Conservation (phyloP, 164 flowering plant species). For the Brasenia schreberi region DNA sequence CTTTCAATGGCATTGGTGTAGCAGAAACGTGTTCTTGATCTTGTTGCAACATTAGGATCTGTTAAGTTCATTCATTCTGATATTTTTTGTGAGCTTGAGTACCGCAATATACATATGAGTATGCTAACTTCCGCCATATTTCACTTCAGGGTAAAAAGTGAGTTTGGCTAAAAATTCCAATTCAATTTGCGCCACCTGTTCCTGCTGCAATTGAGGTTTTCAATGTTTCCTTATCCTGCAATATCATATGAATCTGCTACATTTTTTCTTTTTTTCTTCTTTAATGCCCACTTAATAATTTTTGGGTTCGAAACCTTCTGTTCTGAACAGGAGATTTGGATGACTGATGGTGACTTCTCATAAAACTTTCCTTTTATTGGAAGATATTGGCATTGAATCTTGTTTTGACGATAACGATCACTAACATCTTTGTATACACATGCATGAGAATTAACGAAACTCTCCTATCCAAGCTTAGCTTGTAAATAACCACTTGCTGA, state of each 20-base stretch:
- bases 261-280: not conserved
- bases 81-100: not conserved
- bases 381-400: not conserved
- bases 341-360: no score
- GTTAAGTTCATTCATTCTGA: not conserved
- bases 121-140: not conserved
- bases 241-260: not conserved
- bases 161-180: constrained; percentile 35
- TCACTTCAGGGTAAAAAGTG: constrained; percentile 31
- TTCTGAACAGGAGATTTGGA: no score
- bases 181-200: constrained; percentile 29
- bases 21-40: not conserved
- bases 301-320: no score
- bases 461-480: not conserved
- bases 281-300: no score
- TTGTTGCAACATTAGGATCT: not conserved
- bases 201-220: constrained; percentile 28
- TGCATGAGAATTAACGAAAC: not conserved
- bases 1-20: no score
- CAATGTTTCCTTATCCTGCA: not conserved
- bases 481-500: no score
- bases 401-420: not conserved
- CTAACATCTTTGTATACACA: not conserved
- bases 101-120: not conserved
- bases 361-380: no score